These are phyloP conservation scores for Sclerotinia trifoliorum DNA, from an alignment of 2,329 filamentous ascomycete species.

Conservation along the genomic window DNA sequence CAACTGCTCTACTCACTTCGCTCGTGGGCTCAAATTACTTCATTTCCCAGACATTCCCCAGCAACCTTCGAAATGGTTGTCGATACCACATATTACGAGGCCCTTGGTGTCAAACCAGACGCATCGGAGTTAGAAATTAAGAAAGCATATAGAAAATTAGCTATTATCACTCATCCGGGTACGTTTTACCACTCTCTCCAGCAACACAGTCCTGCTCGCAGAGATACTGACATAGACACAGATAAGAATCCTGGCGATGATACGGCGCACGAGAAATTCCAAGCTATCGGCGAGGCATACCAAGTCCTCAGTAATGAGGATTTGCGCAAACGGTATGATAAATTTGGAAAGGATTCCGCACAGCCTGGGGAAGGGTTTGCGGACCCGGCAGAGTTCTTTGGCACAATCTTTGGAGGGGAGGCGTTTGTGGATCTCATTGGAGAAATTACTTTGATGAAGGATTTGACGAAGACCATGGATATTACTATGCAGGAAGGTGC, in stretches of 20 bases:
- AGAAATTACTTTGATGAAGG: constrained; percentile 98
- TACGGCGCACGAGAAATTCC: constrained; percentile 89
- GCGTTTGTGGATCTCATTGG: constrained; percentile 96
- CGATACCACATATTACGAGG: constrained; percentile 54
- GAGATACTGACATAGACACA: constrained; percentile 40
- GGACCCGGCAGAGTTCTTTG: constrained; percentile 97
- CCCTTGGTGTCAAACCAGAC: constrained; percentile 77
- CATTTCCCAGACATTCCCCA: background rate
- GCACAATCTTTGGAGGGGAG: constrained; percentile 96
- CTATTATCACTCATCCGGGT: constrained; percentile 76
- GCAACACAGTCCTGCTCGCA: background rate
- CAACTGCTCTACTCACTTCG: background rate
- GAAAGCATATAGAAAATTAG: constrained; percentile 92
- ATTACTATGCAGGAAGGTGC: constrained; percentile 84
- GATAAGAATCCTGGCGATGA: constrained; percentile 99
- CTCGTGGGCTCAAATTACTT: background rate
- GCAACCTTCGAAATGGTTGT: constrained; percentile 34
- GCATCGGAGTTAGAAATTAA: constrained; percentile 93
- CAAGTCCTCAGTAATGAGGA: constrained; percentile 84
- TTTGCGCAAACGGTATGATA: constrained; percentile 89
- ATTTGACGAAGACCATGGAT: constrained; percentile 96
- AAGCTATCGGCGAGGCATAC: constrained; percentile 74
- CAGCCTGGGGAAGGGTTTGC: constrained; percentile 89
- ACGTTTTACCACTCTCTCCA: constrained; percentile 18
- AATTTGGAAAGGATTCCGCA: constrained; percentile 92